Evolutionary conservation across 2,329 filamentous ascomycete genomes (phyloP), one percentile per base, ranked within the genome.

Genomic region (Coniochaeta sp.): DNA sequence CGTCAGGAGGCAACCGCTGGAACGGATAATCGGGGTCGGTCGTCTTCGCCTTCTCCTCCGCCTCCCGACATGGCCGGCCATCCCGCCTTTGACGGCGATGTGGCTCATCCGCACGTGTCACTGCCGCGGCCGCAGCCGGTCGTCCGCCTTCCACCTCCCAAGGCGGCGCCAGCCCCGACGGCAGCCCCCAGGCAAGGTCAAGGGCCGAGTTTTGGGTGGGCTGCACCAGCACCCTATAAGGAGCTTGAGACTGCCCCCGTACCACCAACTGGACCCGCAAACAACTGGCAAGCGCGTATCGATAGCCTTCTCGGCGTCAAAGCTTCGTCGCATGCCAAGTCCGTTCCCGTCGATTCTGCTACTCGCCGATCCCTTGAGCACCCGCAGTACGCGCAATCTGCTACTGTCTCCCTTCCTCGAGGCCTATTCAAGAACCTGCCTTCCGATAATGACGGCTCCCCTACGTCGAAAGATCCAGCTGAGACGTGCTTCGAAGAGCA

Each of bases 401-500:
- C 89, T 5, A 90, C 89, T 0, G 89, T 95, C 2, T 91, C 89
- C 14, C 76, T 93, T 8, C 90, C 75, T 57, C 22, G 58, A 61
- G 12, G 33, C 7, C 17, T 57, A 14, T 36, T 36, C 54, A 61
- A 24, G 33, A 61, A 58, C 62, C 11, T 62, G 60, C 63, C 52
- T 67, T 60, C 59, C 62, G 68, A 57, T 6, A 76, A 68, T 19
- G 70, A 72, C 31, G 77, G 76, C 56, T 77, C 79, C 33, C 70
- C 81, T 22, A 79, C 79, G 17, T 86, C 85, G 4, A 89, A 88
- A 68, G 85, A 85, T 56, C 88, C 91, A 74, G 88, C 89, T 6
- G 89, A 91, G 64, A 87, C 90, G 63, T 90, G 90, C 64, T 93
- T 93, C 64, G 89, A 91, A 69, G 88, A 91, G 68, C 88, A 90